Evolutionary conservation across 2,329 filamentous ascomycete genomes (phyloP).

Genomic region (Dryadomyces quercus-mongolicae): DNA sequence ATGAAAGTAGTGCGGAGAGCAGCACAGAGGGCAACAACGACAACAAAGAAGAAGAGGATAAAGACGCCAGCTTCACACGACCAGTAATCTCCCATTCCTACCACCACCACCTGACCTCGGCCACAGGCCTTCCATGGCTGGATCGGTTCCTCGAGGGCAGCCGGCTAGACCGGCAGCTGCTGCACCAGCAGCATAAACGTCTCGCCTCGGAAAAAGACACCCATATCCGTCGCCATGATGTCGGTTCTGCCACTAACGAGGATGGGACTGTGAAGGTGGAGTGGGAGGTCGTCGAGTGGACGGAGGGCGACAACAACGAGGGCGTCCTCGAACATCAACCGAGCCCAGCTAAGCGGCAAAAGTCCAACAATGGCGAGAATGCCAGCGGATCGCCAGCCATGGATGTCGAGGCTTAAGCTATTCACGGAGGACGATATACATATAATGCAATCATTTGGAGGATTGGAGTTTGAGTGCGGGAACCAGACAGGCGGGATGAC

Average conservation of each 20-base stretch:
- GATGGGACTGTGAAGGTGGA: conserved; percentile 58
- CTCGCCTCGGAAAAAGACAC: neutral
- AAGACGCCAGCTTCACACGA: conserved; percentile 15
- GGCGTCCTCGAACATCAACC: conserved; percentile 10
- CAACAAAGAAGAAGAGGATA: conserved; percentile 12
- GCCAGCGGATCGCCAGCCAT: conserved; percentile 9
- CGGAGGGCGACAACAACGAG: conserved; percentile 25
- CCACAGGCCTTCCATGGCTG: conserved; percentile 65
- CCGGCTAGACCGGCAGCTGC: conserved; percentile 52
- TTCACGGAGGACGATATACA: neutral
- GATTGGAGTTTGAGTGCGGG: no score
- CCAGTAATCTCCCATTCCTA: conserved; percentile 38
- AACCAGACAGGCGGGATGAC: no score
- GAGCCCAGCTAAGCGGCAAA: conserved; percentile 35
- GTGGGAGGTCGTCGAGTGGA: conserved; percentile 77
- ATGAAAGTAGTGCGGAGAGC: conserved; percentile 16
- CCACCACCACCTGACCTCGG: neutral
- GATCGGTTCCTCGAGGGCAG: conserved; percentile 71
- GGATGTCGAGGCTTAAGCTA: conserved; percentile 8
- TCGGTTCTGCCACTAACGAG: conserved; percentile 24
- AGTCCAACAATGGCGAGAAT: conserved; percentile 30
- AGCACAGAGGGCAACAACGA: conserved; percentile 16
- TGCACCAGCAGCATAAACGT: conserved; percentile 45
- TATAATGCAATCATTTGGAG: no score
- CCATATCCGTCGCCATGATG: conserved; percentile 9